Evolutionary conservation across 495 filamentous ascomycete species (phyloP).

Genomic region (Chaetomium fimeti): DNA sequence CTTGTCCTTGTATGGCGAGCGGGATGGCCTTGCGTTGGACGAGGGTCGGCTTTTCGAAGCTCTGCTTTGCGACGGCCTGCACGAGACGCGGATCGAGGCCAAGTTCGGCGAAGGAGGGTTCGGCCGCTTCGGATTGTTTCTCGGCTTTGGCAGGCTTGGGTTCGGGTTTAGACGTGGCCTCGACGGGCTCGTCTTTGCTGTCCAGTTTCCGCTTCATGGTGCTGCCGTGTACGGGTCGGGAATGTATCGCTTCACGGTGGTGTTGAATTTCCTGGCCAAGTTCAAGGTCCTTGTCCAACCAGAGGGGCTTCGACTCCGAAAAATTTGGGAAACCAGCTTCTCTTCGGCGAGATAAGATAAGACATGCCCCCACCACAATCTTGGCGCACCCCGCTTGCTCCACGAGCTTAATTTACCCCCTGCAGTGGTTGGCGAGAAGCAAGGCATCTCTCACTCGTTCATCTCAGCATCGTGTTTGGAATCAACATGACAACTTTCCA

Average conservation of each 20-base stretch:
- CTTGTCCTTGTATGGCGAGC: constrained; percentile 81
- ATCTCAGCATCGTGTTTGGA: background rate
- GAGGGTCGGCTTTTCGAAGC: constrained; percentile 77
- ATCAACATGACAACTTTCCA: background rate
- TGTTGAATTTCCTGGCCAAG: background rate
- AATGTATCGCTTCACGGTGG: background rate
- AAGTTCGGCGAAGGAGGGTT: constrained; percentile 54
- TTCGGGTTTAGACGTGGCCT: constrained; percentile 18
- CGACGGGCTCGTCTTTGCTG: constrained; percentile 48
- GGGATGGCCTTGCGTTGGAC: constrained; percentile 89
- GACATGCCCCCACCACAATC: background rate
- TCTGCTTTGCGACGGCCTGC: constrained; percentile 79
- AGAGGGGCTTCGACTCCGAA: constrained; percentile 1
- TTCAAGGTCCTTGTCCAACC: constrained; percentile 2
- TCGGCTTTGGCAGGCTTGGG: constrained; percentile 2
- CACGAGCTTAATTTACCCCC: constrained; percentile 20
- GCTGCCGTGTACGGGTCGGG: constrained; percentile 5
- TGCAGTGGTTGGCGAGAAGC: background rate
- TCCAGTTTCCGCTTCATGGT: constrained; percentile 58
- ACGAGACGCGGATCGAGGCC: constrained; percentile 81
- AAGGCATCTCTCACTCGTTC: too few species aligned
- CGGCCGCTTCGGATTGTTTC: constrained; percentile 22
- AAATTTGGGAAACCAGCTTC: constrained; percentile 7
- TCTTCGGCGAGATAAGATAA: constrained; percentile 16
- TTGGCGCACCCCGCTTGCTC: constrained; percentile 4